Evolutionary conservation across 1,284 basidiomycete genomes (phyloP).

Genomic region (Fomes fomentarius): DNA sequence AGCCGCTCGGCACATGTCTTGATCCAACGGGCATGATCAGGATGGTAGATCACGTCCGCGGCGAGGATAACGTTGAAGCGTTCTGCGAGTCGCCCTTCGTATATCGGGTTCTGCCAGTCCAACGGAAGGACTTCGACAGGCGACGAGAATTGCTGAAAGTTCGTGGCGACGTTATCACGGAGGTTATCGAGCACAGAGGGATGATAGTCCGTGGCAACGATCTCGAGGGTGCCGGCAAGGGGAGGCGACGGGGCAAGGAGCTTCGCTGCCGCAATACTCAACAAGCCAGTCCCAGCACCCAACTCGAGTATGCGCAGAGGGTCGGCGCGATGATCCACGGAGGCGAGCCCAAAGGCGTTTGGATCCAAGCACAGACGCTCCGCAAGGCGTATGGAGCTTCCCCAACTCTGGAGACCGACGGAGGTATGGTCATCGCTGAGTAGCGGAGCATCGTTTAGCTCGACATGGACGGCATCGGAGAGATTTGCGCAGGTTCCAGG

Average conservation of each 20-base stretch:
- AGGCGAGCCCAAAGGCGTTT: constrained; percentile 43
- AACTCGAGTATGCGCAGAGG: constrained; percentile 72
- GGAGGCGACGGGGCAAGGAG: constrained; percentile 40
- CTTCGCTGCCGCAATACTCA: constrained; percentile 74
- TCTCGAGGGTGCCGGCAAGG: constrained; percentile 21
- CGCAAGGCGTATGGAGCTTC: constrained; percentile 77
- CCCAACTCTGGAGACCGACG: constrained; percentile 91
- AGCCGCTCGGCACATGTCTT: constrained; percentile 56
- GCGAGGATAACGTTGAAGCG: constrained; percentile 59
- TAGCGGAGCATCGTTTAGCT: constrained; percentile 81
- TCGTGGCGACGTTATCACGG: constrained; percentile 61
- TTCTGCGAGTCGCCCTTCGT: constrained; percentile 13
- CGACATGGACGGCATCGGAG: constrained; percentile 45
- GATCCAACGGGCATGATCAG: constrained; percentile 69
- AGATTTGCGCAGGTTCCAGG: background rate
- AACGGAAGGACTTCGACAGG: constrained; percentile 52
- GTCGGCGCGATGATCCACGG: background rate
- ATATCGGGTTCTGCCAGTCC: constrained; percentile 63
- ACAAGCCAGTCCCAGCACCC: constrained; percentile 85
- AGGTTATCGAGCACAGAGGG: constrained; percentile 78
- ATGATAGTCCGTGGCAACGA: constrained; percentile 85
- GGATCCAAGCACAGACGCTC: constrained; percentile 69
- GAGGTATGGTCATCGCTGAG: constrained; percentile 73
- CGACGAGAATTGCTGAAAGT: constrained; percentile 48
- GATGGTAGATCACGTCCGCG: constrained; percentile 77